Evolutionary conservation across 2,329 filamentous ascomycete species (phyloP), one percentile per base, ranked within the genome.

Genomic region (Colletotrichum magnum): DNA sequence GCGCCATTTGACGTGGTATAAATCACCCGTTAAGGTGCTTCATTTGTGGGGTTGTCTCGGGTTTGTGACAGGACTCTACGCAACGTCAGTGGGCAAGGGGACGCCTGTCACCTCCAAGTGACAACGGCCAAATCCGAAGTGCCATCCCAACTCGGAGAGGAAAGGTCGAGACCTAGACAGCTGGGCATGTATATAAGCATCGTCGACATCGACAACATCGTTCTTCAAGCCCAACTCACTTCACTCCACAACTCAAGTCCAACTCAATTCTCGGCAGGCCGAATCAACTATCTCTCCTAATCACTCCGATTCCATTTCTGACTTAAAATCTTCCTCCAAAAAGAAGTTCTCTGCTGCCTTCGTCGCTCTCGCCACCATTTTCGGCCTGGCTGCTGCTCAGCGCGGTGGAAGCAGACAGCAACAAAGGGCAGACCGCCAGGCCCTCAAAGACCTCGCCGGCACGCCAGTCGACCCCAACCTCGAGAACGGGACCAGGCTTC

Each of bases 381-480:
- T 64, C 24, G 52, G 64, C 9, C 16, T 68, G 9, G 45, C 52
- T 15, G 36, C 59, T 18, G 58, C 64, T 9, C 59, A 67, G 24
- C 58, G 64, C 3, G 58, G 64, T 10, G 59, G 59, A 10, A 63
- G 52, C 52, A 63, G 16, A 18, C 21, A 56, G 13, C 52, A 68
- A 36, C 64, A 68, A 47, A 52, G 9, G 21, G 64, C 64, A 6
- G 58, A 64, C 13, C 36, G 21, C n/a, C 28, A 63, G 52, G 64
- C 64, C 13, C 59, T 68, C 12, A 43, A 24, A 45, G 64, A 64
- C 36, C 64, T 68, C 6, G 64, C 64, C 28, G 52, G 64, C 36
- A 64, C 45, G n/a, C 52, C 57, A 16, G 58, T 68, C 18, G 52
- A 68, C 21, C 59, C 64, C 12, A 63, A 64, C 24, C 64, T 68